Conservation (phyloP, 306 rosid species). For the Cicer pinnatifidum region DNA sequence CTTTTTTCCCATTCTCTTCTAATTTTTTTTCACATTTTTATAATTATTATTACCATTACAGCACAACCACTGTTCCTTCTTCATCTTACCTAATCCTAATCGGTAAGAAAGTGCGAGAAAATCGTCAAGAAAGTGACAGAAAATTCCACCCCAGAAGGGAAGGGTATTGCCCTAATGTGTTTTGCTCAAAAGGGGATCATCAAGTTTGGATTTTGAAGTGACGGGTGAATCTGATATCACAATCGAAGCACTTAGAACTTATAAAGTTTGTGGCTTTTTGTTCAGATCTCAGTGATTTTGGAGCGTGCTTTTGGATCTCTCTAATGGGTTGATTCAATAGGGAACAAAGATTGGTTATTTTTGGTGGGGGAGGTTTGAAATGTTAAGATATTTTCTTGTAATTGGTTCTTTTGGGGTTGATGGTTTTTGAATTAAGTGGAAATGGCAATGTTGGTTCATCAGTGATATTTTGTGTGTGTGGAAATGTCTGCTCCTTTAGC, state of each 20-base stretch:
- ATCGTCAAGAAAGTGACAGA: conserved; percentile 34
- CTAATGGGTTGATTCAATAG: conserved; percentile 45
- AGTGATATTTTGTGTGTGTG: conserved; percentile 43
- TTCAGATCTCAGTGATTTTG: conserved; percentile 59
- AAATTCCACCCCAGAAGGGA: conserved; percentile 34
- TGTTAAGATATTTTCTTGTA: conserved; percentile 23
- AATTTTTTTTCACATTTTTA: conserved; percentile 24
- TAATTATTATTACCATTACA: conserved; percentile 34
- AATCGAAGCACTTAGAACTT: conserved; percentile 19
- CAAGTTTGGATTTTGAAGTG: conserved; percentile 42
- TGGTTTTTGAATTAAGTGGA: conserved; percentile 42
- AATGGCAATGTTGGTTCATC: conserved; percentile 54
- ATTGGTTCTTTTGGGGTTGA: conserved; percentile 24
- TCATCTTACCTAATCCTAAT: conserved; percentile 64
- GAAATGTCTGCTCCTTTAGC: conserved; percentile 90
- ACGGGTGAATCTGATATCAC: conserved; percentile 31
- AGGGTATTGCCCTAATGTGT: conserved; percentile 4
- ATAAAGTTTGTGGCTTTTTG: conserved; percentile 27
- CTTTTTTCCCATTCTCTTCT: conserved; percentile 22
- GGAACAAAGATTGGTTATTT: conserved; percentile 35
- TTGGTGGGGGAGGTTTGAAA: conserved; percentile 43
- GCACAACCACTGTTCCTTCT: conserved; percentile 58
- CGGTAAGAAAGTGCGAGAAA: conserved; percentile 41
- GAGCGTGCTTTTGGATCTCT: conserved; percentile 54
- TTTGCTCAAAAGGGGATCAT: conserved; percentile 31